Evolutionary conservation across 257 asterid genomes (phyloP).

Genomic region (Perilla frutescens): DNA sequence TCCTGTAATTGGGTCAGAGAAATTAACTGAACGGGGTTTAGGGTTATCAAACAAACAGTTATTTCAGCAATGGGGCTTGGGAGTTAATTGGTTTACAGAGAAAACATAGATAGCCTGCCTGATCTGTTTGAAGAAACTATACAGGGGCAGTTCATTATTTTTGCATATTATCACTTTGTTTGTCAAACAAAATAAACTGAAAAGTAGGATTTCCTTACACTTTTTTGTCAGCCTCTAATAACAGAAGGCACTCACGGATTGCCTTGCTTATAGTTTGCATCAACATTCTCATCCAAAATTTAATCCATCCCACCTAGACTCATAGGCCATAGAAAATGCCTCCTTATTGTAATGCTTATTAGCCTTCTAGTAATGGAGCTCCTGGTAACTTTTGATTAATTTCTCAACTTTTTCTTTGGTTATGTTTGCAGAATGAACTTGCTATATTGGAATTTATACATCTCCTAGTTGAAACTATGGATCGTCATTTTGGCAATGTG

Average conservation of each 20-base stretch:
- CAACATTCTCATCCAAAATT: background rate
- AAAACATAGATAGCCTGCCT: background rate
- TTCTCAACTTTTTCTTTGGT: conserved; percentile 14
- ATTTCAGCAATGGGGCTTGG: background rate
- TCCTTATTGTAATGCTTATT: background rate
- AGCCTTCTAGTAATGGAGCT: background rate
- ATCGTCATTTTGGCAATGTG: conserved; percentile 99
- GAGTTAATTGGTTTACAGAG: background rate
- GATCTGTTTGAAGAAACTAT: background rate
- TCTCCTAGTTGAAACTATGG: conserved; percentile 97
- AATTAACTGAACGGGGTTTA: background rate
- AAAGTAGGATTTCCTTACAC: background rate
- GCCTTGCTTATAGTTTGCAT: background rate
- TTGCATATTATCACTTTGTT: background rate
- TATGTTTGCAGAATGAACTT: conserved; percentile 80
- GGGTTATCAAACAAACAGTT: background rate
- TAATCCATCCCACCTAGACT: background rate
- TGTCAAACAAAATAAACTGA: background rate
- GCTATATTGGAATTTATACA: conserved; percentile 95
- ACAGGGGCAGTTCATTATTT: background rate
- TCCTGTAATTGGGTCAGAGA: background rate
- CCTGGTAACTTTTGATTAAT: background rate
- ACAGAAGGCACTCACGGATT: background rate
- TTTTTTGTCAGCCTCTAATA: background rate
- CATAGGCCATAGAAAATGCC: background rate